Conservation (phyloP, 2,329 filamentous ascomycete genomes). For the Ceratocystis cubensis region DNA sequence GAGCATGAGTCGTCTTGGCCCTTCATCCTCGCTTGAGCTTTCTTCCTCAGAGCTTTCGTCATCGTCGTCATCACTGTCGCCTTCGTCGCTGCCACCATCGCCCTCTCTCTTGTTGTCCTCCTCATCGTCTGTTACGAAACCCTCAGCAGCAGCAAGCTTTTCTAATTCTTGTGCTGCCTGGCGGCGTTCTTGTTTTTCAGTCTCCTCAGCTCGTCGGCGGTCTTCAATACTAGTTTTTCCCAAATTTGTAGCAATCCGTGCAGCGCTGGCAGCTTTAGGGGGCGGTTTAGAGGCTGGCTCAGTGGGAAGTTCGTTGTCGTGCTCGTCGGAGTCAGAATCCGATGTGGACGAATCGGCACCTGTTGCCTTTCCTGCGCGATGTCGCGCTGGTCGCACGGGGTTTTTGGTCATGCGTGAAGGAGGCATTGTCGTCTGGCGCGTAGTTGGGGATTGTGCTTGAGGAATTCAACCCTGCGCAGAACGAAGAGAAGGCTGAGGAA, state of each 20-base stretch:
- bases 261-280: conserved; percentile 45
- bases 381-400: conserved; percentile 63
- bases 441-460: not conserved
- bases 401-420: conserved; percentile 90
- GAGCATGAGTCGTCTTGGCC: conserved; percentile 44
- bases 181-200: conserved; percentile 35
- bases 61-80: conserved; percentile 31
- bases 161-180: conserved; percentile 26
- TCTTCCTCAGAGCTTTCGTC: conserved; percentile 33
- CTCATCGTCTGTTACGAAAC: conserved; percentile 48
- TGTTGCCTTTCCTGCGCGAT: conserved; percentile 70
- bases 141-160: conserved; percentile 43
- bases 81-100: conserved; percentile 31
- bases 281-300: conserved; percentile 34
- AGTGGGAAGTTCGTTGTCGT: conserved; percentile 25
- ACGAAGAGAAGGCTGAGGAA: not conserved
- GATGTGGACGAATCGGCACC: conserved; percentile 44
- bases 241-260: conserved; percentile 43
- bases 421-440: conserved; percentile 36
- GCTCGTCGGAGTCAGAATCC: conserved; percentile 36
- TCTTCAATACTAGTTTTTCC: conserved; percentile 41
- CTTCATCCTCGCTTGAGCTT: conserved; percentile 44
- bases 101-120: conserved; percentile 27
- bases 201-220: conserved; percentile 35
- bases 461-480: not conserved